phyloP scores from a whole-genome alignment of 225 moss, liverwort and hornwort species.

The Bryoerythrophyllum caledonicum region DNA sequence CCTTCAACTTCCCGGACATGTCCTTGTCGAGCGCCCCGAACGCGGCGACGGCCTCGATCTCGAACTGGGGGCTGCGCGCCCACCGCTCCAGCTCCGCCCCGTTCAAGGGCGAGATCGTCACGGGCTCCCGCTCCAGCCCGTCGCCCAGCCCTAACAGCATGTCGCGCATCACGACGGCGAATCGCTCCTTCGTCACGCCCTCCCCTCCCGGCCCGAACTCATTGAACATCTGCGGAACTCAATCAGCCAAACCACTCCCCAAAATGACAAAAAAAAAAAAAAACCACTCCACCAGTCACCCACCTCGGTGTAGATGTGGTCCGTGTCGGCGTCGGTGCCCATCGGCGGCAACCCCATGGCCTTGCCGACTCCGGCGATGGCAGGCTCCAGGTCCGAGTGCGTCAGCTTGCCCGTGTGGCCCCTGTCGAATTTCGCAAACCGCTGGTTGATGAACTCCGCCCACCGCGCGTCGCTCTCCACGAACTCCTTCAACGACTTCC shows the following conservation, averaged over 20 bases:
- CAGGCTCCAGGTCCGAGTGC: slow-evolving; percentile 6
- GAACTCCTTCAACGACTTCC: not conserved
- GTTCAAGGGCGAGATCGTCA: slow-evolving; percentile 46
- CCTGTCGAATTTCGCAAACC: not conserved
- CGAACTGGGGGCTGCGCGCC: slow-evolving; percentile 42
- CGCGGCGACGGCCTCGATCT: slow-evolving; percentile 51
- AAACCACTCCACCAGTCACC: no score
- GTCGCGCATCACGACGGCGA: slow-evolving; percentile 62
- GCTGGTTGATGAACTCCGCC: not conserved
- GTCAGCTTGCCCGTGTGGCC: not conserved
- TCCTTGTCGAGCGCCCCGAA: slow-evolving; percentile 53
- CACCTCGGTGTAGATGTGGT: slow-evolving; percentile 3
- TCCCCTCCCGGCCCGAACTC: slow-evolving; percentile 56
- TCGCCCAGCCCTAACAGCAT: slow-evolving; percentile 82
- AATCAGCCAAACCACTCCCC: no score
- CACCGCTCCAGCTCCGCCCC: slow-evolving; percentile 51
- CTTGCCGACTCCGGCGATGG: not conserved
- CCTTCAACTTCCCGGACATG: slow-evolving; percentile 36
- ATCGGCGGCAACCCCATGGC: not conserved
- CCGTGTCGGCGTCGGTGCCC: not conserved
- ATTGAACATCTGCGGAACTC: slow-evolving; percentile 53
- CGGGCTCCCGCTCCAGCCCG: slow-evolving; percentile 76
- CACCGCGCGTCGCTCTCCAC: not conserved
- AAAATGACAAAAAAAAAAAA: no score
- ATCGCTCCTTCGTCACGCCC: slow-evolving; percentile 51